phyloP scores from a whole-genome alignment of 2,329 filamentous ascomycete genomes.

The Colletotrichum sublineola region DNA sequence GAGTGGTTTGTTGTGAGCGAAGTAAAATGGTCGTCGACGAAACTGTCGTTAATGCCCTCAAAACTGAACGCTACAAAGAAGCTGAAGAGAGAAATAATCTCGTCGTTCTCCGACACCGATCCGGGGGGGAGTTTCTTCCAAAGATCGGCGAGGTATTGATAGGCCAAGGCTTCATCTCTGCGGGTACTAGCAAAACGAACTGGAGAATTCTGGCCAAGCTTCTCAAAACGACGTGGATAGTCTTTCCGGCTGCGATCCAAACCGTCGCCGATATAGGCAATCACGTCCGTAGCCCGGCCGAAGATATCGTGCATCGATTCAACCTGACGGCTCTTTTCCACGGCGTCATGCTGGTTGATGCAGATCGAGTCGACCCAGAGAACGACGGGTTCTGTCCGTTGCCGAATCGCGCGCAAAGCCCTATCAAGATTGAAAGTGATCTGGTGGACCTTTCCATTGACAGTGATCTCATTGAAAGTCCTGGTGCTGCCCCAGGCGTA shows the following conservation, averaged over 20 bases:
- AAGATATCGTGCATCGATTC: constrained; percentile 40
- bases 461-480: constrained; percentile 40
- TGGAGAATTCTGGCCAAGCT: neutral
- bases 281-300: constrained; percentile 8
- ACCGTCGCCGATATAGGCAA: constrained; percentile 32
- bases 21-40: neutral
- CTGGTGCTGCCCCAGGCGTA: constrained; percentile 48
- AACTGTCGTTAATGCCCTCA: neutral
- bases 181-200: neutral
- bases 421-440: constrained; percentile 49
- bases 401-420: constrained; percentile 47
- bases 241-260: constrained; percentile 30
- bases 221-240: constrained; percentile 16
- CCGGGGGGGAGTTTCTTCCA: neutral
- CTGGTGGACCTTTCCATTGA: constrained; percentile 43
- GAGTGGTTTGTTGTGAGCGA: neutral
- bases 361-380: constrained; percentile 42
- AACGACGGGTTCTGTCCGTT: neutral
- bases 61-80: constrained; percentile 1
- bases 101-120: constrained; percentile 12
- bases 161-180: neutral
- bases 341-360: constrained; percentile 40
- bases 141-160: neutral
- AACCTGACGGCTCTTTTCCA: constrained; percentile 40
- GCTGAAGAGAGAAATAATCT: constrained; percentile 21